Evolutionary conservation across 2,329 filamentous ascomycete genomes (phyloP), one percentile per base, ranked within the genome.

Genomic region (Epichloe gansuensis): DNA sequence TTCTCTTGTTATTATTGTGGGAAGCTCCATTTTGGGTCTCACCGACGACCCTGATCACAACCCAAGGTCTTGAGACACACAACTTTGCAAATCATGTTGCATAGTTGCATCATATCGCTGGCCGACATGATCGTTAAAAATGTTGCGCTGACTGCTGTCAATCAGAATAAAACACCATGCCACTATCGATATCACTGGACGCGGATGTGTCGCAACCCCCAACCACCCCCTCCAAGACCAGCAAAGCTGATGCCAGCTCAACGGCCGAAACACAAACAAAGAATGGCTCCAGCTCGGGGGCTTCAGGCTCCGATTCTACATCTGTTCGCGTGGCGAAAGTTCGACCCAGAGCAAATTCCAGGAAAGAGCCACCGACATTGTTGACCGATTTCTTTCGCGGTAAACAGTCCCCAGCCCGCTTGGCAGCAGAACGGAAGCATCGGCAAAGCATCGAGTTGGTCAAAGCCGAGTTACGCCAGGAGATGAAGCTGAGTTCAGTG

Each of bases 371-470:
- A 51, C 64, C 68, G 5, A 79, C 74, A 2, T 66, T 82, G 4
- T 68, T 82, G 8, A 67, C 68, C 36, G 78, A 82, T 62, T 82
- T 82, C 60, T 68, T 82, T 40, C 67, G 78, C 25, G 78, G 78
- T 13, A 72, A 77, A 21, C 78, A 74, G 2, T 74, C 78, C 9
- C 72, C 78, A 3, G 74, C 75, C n/a, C 74, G 80, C 31, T 55
- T 77, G 15, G 72, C 74, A 1, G 77, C 76, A 8, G 69, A 75
- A 8, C 71, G 72, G 12, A 69, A 72, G 48, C 72, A 78, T 56
- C 72, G 80, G 58, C 77, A 77, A 66, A 79, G 76, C 59, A 66
- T 81, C 58, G 76, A 85, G 67, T 64, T 76, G 55, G 72, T 80
- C 60, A 76, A 84, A 69, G 73, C 74, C 36, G 71, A 73, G 57